Evolutionary conservation across 1,139 yeast genomes (phyloP), one percentile per base, ranked within the genome.

Genomic region (Pichia kudriavzevii): DNA sequence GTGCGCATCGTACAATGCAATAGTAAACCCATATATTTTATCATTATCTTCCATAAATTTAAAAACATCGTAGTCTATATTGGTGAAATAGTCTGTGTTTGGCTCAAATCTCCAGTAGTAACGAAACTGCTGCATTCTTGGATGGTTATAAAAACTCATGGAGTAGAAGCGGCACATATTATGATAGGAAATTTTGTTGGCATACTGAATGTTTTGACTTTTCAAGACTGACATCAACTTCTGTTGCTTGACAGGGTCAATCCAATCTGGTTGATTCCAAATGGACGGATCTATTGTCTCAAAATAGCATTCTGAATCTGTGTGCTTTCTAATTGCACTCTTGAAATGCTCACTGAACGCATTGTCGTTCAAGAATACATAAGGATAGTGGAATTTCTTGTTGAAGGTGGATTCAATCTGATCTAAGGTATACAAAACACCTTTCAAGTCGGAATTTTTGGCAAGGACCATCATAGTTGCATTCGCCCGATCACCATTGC

Each of bases 51-150:
- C 70, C 80, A 82, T 71, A 55, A 77, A 82, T 47, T 74, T 76
- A 64, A 82, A 82, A 7, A 81, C 78, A 48, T 82, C 94, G 52
- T 82, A 82, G 41, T 81, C 74, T 31, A 82, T 57, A 39, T 76
- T 74, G 47, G 83, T 75, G 53, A 61, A 80, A 52, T 77, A 81
- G 22, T 67, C 61, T 1, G 85, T 84, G 34, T 63, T 63, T n/a
- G 94, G 94, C 54, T 82, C 94, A 28, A 82, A 68, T 40, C 94
- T 64, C 94, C 94, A 82, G 55, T 80, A 82, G 59, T 78, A 82
- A 42, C 60, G 60, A 50, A 60, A 69, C 39, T 75, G 60, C 32
- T 61, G 62, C 52, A 82, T 53, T 38, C 72, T 73, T 2, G 82
- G 82, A 42, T 80, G 68, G 32, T 75, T 65, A 55, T 66, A 80